These are phyloP conservation scores for Sedum album DNA, from an alignment of 164 flowering plant genomes.

Conservation along the genomic window DNA sequence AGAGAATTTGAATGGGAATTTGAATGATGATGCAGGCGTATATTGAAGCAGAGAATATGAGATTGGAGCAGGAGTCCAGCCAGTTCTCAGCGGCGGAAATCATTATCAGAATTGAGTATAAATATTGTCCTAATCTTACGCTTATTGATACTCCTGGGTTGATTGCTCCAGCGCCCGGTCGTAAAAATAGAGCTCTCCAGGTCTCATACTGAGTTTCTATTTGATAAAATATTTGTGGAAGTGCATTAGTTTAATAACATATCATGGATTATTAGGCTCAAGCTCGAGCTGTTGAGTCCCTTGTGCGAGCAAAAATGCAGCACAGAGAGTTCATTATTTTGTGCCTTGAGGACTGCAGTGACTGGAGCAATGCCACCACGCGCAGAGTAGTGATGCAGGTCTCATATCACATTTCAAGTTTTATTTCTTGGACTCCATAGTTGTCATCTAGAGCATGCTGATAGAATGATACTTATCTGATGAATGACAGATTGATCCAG, in stretches of 20 bases:
- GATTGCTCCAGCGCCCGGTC: slow-evolving; percentile 93
- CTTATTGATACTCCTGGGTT: slow-evolving; percentile 97
- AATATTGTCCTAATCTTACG: slow-evolving; percentile 87
- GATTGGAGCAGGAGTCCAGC: slow-evolving; percentile 72
- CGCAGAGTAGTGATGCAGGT: slow-evolving; percentile 95
- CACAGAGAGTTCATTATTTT: slow-evolving; percentile 88
- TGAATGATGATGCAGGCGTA: slow-evolving; percentile 47
- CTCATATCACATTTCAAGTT: slow-evolving; percentile 17
- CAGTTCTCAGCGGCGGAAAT: slow-evolving; percentile 86
- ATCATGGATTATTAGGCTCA: slow-evolving; percentile 41
- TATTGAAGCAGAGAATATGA: slow-evolving; percentile 93
- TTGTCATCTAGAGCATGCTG: background rate
- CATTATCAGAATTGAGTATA: slow-evolving; percentile 66
- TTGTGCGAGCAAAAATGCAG: slow-evolving; percentile 94
- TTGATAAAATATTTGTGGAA: background rate
- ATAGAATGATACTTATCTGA: background rate
- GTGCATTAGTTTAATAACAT: background rate
- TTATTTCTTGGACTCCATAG: background rate
- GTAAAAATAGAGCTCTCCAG: slow-evolving; percentile 70
- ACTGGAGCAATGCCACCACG: slow-evolving; percentile 98
- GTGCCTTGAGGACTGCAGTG: slow-evolving; percentile 97
- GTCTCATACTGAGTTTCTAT: slow-evolving; percentile 17
- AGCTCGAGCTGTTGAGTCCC: slow-evolving; percentile 89
- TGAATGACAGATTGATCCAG: slow-evolving; percentile 72
- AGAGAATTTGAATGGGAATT: background rate